Conservation (phyloP, 805 yeast genomes). For the Wickerhamomyces kurtzmanii region DNA sequence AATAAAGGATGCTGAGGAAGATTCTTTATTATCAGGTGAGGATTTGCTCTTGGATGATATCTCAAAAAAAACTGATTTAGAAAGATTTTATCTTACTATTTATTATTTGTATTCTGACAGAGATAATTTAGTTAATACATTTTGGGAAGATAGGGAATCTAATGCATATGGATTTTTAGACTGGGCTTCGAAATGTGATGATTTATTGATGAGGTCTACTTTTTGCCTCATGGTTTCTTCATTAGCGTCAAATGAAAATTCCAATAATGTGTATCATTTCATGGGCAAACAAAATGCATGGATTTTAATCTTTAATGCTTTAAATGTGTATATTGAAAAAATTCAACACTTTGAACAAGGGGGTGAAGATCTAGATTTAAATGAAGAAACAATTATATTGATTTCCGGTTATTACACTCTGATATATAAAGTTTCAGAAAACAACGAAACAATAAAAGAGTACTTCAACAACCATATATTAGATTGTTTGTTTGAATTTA, state of each 20-base stretch:
- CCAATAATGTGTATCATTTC: slow-evolving; percentile 42
- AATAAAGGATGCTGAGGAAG: slow-evolving; percentile 68
- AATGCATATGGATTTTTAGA: slow-evolving; percentile 70
- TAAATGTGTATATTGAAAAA: slow-evolving; percentile 40
- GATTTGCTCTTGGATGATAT: slow-evolving; percentile 50
- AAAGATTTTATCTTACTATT: slow-evolving; percentile 72
- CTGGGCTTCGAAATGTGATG: slow-evolving; percentile 83
- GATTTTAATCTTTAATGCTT: slow-evolving; percentile 41
- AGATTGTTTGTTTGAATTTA: slow-evolving; percentile 32
- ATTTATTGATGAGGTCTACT: slow-evolving; percentile 74
- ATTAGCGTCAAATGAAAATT: slow-evolving; percentile 51
- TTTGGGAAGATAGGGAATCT: slow-evolving; percentile 63
- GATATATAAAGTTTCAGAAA: slow-evolving; percentile 39
- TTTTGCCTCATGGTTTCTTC: slow-evolving; percentile 75
- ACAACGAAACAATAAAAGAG: slow-evolving; percentile 24
- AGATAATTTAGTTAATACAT: slow-evolving; percentile 42
- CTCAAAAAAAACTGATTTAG: slow-evolving; percentile 74
- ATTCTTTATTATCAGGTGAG: slow-evolving; percentile 49
- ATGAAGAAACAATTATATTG: slow-evolving; percentile 72
- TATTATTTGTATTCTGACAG: slow-evolving; percentile 60
- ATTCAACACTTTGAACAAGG: slow-evolving; percentile 24
- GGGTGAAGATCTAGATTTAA: slow-evolving; percentile 45
- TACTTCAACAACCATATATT: slow-evolving; percentile 18
- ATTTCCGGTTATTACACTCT: slow-evolving; percentile 67
- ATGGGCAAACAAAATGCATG: slow-evolving; percentile 34